A percentile compares a stretch with the other conserved stretches of the same genome.
These are phyloP conservation scores for Pyrenophora graminea DNA, from an alignment of 2,329 filamentous ascomycete genomes.

Conservation along the genomic window DNA sequence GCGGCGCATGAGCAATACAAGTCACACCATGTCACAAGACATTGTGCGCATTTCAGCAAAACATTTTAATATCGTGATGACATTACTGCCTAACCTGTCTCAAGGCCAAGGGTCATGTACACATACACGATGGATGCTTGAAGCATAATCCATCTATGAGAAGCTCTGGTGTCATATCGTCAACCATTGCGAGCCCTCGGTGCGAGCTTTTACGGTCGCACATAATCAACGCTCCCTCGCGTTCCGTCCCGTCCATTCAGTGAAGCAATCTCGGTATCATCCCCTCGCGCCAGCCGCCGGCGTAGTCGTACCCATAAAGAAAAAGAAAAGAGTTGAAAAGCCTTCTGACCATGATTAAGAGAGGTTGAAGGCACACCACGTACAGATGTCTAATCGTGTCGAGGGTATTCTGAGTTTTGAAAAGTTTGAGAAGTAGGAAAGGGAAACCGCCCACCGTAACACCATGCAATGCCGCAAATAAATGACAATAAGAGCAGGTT, in stretches of 20 bases:
- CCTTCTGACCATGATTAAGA: conserved; percentile 37
- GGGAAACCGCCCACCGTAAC: conserved; percentile 36
- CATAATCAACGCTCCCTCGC: conserved; percentile 15
- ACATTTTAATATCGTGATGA: conserved; percentile 34
- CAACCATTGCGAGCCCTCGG: conserved; percentile 32
- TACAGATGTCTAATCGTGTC: conserved; percentile 41
- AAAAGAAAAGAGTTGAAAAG: conserved; percentile 28
- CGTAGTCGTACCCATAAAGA: conserved; percentile 32
- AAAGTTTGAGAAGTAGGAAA: conserved; percentile 18
- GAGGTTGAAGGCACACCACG: conserved; percentile 30
- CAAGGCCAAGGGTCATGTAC: conserved; percentile 19
- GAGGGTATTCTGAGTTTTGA: conserved; percentile 36
- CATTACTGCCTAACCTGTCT: conserved; percentile 37
- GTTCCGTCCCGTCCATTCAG: conserved; percentile 9
- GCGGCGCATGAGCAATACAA: neutral
- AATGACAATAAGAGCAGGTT: conserved; percentile 24
- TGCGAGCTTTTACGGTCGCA: conserved; percentile 39
- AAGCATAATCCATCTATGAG: conserved; percentile 26
- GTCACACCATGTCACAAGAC: neutral
- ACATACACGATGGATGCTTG: conserved; percentile 28
- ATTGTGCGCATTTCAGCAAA: neutral
- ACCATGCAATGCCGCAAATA: conserved; percentile 48
- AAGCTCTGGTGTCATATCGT: conserved; percentile 39
- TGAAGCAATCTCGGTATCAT: conserved; percentile 32
- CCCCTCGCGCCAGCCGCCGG: conserved; percentile 21